These are phyloP conservation scores for Plantago major DNA, from an alignment of 257 asterid species.

Conservation along the genomic window DNA sequence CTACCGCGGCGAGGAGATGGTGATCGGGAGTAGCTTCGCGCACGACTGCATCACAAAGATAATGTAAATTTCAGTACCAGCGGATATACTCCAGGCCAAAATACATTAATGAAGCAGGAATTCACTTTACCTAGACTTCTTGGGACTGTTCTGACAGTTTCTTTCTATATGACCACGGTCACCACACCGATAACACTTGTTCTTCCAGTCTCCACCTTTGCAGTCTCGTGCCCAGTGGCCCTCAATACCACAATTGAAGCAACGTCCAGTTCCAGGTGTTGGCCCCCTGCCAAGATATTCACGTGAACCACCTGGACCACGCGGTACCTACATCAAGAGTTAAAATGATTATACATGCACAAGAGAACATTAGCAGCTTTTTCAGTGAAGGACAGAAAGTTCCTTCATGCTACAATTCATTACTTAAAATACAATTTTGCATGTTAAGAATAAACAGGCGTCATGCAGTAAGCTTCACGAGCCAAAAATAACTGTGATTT, in stretches of 20 bases:
- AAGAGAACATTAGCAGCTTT: too few relatives aligned
- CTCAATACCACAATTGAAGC: constrained; percentile 63
- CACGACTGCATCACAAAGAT: constrained; percentile 25
- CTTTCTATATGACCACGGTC: constrained; percentile 59
- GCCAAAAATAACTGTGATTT: too few relatives aligned
- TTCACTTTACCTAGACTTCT: constrained; percentile 30
- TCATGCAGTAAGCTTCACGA: too few relatives aligned
- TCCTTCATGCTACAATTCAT: too few relatives aligned
- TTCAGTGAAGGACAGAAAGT: too few relatives aligned
- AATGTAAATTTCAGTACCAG: not conserved
- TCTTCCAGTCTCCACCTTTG: constrained; percentile 69
- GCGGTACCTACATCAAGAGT: constrained; percentile 39
- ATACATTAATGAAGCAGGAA: not conserved
- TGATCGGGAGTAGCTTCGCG: constrained; percentile 47
- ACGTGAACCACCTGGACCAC: constrained; percentile 63
- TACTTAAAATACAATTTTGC: not conserved
- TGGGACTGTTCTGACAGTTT: constrained; percentile 51
- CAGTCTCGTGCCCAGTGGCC: constrained; percentile 72
- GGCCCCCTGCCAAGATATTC: constrained; percentile 54
- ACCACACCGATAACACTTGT: constrained; percentile 63
- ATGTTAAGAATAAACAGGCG: not conserved
- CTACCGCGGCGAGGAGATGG: constrained; percentile 55
- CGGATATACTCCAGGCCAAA: too few relatives aligned
- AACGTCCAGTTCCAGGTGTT: constrained; percentile 59
- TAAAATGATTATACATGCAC: not conserved